A percentile compares a stretch with the other conserved stretches of the same genome.
Evolutionary conservation across 2,329 filamentous ascomycete genomes (phyloP).

Genomic region (Aspergillus ustus): DNA sequence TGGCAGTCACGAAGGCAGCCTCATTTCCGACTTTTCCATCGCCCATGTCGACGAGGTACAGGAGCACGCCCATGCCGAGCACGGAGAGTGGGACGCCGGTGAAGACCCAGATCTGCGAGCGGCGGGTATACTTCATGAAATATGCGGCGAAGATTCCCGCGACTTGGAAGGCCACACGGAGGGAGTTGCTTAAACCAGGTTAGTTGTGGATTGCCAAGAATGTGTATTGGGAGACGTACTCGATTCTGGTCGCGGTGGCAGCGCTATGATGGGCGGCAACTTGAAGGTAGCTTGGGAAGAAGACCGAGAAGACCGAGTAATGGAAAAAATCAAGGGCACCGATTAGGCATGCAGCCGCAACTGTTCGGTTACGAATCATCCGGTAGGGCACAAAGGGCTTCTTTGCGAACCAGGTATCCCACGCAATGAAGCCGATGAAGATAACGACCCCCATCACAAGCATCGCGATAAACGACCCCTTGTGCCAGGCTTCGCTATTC

Average conservation of each 20-base stretch:
- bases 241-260: constrained; percentile 38
- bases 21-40: constrained; percentile 34
- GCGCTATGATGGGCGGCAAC: constrained; percentile 44
- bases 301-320: constrained; percentile 45
- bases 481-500: constrained; percentile 31
- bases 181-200: constrained; percentile 31
- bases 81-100: constrained; percentile 40
- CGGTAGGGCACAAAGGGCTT: constrained; percentile 47
- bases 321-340: constrained; percentile 43
- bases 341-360: constrained; percentile 45
- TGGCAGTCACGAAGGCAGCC: constrained; percentile 41
- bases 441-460: constrained; percentile 37
- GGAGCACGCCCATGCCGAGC: constrained; percentile 39
- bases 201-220: background rate
- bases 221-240: constrained; percentile 10
- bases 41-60: constrained; percentile 32
- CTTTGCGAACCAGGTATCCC: constrained; percentile 44
- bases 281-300: constrained; percentile 49
- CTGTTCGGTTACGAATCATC: constrained; percentile 44
- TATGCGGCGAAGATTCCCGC: constrained; percentile 40
- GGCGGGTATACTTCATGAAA: constrained; percentile 44
- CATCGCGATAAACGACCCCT: constrained; percentile 44
- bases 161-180: constrained; percentile 44
- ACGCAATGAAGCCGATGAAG: constrained; percentile 36
- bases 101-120: constrained; percentile 39